A percentile compares a stretch with the other conserved stretches of the same genome.
Evolutionary conservation across 441 rosid species (phyloP).

Genomic region (Viola pubescens): DNA sequence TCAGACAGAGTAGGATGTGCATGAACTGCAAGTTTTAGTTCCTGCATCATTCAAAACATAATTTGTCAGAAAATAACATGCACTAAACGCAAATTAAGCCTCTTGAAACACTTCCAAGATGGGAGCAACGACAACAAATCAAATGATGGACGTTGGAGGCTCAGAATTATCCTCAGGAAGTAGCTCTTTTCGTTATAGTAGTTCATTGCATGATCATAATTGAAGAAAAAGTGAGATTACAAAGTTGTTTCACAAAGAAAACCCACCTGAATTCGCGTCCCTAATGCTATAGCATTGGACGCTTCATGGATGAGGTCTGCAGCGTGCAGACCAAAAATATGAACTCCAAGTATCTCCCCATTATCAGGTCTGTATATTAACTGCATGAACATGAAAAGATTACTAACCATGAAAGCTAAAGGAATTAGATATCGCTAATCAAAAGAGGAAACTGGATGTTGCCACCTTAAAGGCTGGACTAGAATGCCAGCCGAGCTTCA

Average conservation of each 20-base stretch:
- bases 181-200: not conserved
- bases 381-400: slow-evolving; percentile 49
- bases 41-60: slow-evolving; percentile 36
- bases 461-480: not conserved
- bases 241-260: slow-evolving; percentile 1
- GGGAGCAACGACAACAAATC: not conserved
- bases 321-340: slow-evolving; percentile 90
- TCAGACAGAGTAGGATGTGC: slow-evolving; percentile 96
- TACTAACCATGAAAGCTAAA: slow-evolving; percentile 3
- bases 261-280: slow-evolving; percentile 70
- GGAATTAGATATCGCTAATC: not conserved
- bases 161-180: not conserved
- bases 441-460: not conserved
- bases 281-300: slow-evolving; percentile 88
- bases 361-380: slow-evolving; percentile 92
- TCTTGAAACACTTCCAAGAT: not conserved
- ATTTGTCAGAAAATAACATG: not conserved
- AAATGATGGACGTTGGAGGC: not conserved
- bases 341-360: slow-evolving; percentile 96
- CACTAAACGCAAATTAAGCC: not conserved
- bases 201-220: too few relatives aligned
- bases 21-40: slow-evolving; percentile 81
- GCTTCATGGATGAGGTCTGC: slow-evolving; percentile 99
- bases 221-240: not conserved
- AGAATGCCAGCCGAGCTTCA: too few relatives aligned